These are phyloP conservation scores for Grosmannia clavigera DNA, from an alignment of 2,329 filamentous ascomycete genomes.

Conservation along the genomic window DNA sequence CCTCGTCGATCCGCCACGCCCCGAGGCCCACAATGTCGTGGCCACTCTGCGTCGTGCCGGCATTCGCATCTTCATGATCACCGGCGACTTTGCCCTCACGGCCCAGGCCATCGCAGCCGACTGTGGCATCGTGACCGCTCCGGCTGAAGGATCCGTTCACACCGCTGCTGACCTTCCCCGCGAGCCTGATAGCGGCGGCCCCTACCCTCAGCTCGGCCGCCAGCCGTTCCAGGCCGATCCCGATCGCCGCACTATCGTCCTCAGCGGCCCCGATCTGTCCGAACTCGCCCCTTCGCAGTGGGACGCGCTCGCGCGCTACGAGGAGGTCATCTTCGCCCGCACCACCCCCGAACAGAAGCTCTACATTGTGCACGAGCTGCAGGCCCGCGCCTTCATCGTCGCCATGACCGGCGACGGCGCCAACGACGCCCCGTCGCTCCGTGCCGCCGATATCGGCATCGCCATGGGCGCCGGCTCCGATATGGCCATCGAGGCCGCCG, in stretches of 20 bases:
- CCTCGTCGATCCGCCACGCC: constrained; percentile 65
- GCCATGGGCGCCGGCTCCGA: constrained; percentile 72
- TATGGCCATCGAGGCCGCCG: constrained; percentile 68
- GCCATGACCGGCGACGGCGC: constrained; percentile 83
- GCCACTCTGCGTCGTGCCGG: constrained; percentile 55
- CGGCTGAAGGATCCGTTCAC: constrained; percentile 38
- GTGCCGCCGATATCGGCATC: constrained; percentile 71
- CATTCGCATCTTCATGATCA: constrained; percentile 72
- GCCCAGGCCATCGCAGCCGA: constrained; percentile 61
- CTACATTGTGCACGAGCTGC: constrained; percentile 65
- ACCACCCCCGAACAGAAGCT: constrained; percentile 72
- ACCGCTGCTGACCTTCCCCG: constrained; percentile 31
- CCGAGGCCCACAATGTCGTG: constrained; percentile 65
- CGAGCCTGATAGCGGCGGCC: constrained; percentile 9
- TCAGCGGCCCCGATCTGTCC: constrained; percentile 54
- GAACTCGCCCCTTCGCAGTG: constrained; percentile 56
- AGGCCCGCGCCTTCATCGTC: constrained; percentile 51
- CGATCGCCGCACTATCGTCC: constrained; percentile 39
- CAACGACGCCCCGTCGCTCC: constrained; percentile 73
- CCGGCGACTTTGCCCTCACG: constrained; percentile 65
- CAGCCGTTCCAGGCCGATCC: not conserved
- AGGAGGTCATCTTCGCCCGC: constrained; percentile 63
- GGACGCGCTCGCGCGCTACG: constrained; percentile 49
- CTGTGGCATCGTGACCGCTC: constrained; percentile 48
- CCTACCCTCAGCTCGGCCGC: constrained; percentile 2